A percentile compares a stretch with the other conserved stretches of the same genome.
Evolutionary conservation across 768 basidiomycete genomes (phyloP).

Genomic region (Dentipellis sp.): DNA sequence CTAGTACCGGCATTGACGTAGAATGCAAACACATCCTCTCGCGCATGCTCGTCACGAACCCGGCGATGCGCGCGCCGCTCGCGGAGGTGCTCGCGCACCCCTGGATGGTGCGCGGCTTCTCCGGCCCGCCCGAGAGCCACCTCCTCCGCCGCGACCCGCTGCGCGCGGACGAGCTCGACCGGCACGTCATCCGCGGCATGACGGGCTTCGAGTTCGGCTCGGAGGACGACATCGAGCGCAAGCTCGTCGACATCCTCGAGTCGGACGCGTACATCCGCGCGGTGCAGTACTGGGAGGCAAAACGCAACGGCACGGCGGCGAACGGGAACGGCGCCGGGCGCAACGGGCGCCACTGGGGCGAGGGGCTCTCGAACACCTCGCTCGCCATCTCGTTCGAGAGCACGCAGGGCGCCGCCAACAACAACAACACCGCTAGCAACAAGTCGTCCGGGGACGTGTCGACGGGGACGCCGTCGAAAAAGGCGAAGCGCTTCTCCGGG

Average conservation of each 20-base stretch:
- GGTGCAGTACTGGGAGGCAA: slow-evolving; percentile 72
- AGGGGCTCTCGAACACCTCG: slow-evolving; percentile 57
- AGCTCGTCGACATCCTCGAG: slow-evolving; percentile 61
- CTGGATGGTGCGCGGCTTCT: slow-evolving; percentile 88
- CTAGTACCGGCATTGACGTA: slow-evolving; percentile 21
- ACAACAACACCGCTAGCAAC: background rate
- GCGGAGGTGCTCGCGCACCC: slow-evolving; percentile 81
- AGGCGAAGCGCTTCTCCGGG: slow-evolving; percentile 83
- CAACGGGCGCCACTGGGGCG: slow-evolving; percentile 40
- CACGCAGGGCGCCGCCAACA: slow-evolving; percentile 31
- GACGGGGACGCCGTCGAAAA: slow-evolving; percentile 32
- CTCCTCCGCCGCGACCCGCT: slow-evolving; percentile 86
- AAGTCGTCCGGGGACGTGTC: slow-evolving; percentile 4
- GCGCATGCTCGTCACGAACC: slow-evolving; percentile 94
- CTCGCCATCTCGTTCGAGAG: slow-evolving; percentile 51
- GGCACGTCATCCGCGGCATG: slow-evolving; percentile 82
- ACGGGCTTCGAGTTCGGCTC: slow-evolving; percentile 94
- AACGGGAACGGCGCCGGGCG: slow-evolving; percentile 23
- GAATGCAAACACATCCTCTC: slow-evolving; percentile 93
- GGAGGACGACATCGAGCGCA: slow-evolving; percentile 75
- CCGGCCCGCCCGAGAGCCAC: slow-evolving; percentile 72
- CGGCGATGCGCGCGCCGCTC: slow-evolving; percentile 73
- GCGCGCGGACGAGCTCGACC: slow-evolving; percentile 81
- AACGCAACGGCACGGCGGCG: slow-evolving; percentile 38
- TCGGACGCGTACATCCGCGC: slow-evolving; percentile 70